Conservation (phyloP, 1,284 basidiomycete genomes). For the Moesziomyces aphidis region DNA sequence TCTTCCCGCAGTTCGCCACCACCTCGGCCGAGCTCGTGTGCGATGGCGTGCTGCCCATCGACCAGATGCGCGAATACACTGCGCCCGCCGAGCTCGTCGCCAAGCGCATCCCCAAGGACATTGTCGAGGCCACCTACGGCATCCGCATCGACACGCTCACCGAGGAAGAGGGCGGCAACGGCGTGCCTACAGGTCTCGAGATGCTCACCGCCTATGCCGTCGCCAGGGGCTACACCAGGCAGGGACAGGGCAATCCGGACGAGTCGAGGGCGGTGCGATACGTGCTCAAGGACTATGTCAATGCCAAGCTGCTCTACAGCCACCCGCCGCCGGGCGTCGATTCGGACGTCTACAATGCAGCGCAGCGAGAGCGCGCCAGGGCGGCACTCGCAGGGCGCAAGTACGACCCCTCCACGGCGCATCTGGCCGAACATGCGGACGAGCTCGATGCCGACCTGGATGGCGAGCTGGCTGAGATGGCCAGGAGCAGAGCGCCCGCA, state of each 20-base stretch:
- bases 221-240: constrained; percentile 85
- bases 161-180: constrained; percentile 87
- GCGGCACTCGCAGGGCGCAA: constrained; percentile 61
- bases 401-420: constrained; percentile 25
- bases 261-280: constrained; percentile 92
- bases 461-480: constrained; percentile 12
- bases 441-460: constrained; percentile 30
- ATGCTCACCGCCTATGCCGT: constrained; percentile 85
- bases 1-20: constrained; percentile 89
- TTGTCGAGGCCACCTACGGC: constrained; percentile 92
- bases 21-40: constrained; percentile 88
- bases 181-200: constrained; percentile 81
- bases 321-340: constrained; percentile 79
- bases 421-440: constrained; percentile 37
- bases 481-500: constrained; percentile 3
- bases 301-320: constrained; percentile 89
- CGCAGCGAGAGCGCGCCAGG: constrained; percentile 77
- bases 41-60: constrained; percentile 96
- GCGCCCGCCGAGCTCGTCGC: constrained; percentile 86
- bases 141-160: constrained; percentile 78
- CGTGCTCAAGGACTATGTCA: constrained; percentile 97
- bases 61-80: constrained; percentile 94
- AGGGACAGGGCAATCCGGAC: constrained; percentile 96
- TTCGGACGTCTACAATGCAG: constrained; percentile 81
- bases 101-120: constrained; percentile 81